Evolutionary conservation across 2,329 filamentous ascomycete species (phyloP).

Genomic region (Juglanconis oblonga): DNA sequence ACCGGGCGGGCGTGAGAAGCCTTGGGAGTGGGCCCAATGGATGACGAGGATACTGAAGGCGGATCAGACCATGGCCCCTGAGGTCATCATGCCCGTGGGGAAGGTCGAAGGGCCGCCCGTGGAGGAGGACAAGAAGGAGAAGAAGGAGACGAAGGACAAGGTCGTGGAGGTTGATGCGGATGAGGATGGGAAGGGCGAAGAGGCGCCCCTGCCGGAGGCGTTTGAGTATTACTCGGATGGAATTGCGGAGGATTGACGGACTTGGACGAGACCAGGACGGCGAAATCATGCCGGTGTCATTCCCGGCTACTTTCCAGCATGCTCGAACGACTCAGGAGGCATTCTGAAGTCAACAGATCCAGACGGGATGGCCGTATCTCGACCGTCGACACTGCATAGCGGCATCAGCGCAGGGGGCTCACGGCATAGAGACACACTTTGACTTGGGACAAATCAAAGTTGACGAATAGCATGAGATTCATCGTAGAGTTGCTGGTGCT

Average conservation of each 20-base stretch:
- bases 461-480: too few relatives aligned
- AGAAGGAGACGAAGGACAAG: neutral
- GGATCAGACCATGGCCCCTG: constrained; percentile 23
- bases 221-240: constrained; percentile 32
- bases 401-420: neutral
- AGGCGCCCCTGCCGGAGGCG: constrained; percentile 24
- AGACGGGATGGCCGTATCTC: neutral
- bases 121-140: constrained; percentile 1
- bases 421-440: too few relatives aligned
- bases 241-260: constrained; percentile 8
- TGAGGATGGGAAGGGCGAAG: constrained; percentile 15
- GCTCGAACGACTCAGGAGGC: neutral
- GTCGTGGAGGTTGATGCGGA: constrained; percentile 24
- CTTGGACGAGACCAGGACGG: neutral
- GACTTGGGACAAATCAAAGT: too few relatives aligned
- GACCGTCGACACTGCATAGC: neutral
- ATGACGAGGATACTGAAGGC: constrained; percentile 47
- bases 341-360: neutral
- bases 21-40: constrained; percentile 71
- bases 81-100: constrained; percentile 13
- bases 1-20: constrained; percentile 54
- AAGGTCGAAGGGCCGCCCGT: constrained; percentile 3
- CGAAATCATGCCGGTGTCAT: neutral
- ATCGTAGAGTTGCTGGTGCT: too few relatives aligned
- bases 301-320: neutral